Evolutionary conservation across 345 rosid species (phyloP), one percentile per base, ranked within the genome.

Genomic region (Gynandropsis gynandra): DNA sequence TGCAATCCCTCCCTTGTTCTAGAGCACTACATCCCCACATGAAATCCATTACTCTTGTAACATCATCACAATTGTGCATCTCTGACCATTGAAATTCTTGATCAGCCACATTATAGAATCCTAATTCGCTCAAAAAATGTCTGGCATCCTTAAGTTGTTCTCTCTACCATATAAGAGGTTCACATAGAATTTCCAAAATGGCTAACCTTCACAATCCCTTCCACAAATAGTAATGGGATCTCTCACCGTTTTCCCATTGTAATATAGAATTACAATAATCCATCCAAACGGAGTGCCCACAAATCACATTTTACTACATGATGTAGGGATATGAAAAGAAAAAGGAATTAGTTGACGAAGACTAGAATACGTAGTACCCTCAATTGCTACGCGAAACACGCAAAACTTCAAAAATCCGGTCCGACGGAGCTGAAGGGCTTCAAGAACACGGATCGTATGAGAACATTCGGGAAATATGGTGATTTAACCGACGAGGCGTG

Each of bases 221-320:
- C 16, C 62, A 24, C 36, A 43, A 43, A 41, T 15, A 34, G 14
- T 4, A 42, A 12, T 11, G 38, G 19, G 32, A 13, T 27, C 18
- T 0, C 33, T 14, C 9, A 16, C 19, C 43, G 47, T 47, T 54
- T n/a, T 63, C 56, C 49, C 43, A 37, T 16, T 52, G 58, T 54
- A 41, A 41, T 15, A 38, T 34, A 53, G 3, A 40, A 21, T 37
- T 4, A 24, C 13, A 11, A 34, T 45, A 39, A 54, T 40, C 1
- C 1, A 24, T 43, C 19, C 20, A 42, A 42, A 1, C 24, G 10
- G 32, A 48, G 40, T 17, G 4, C 47, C 27, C 42, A 32, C 4
- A 10, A 33, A 50, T 50, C 42, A 29, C 12, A 49, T 27, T 29
- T 47, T 10, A 11, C 18, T 6, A 10, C 13, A 5, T n/a, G 35